phyloP scores from a whole-genome alignment of 2,329 filamentous ascomycete species.

The Colletotrichum higginsianum region DNA sequence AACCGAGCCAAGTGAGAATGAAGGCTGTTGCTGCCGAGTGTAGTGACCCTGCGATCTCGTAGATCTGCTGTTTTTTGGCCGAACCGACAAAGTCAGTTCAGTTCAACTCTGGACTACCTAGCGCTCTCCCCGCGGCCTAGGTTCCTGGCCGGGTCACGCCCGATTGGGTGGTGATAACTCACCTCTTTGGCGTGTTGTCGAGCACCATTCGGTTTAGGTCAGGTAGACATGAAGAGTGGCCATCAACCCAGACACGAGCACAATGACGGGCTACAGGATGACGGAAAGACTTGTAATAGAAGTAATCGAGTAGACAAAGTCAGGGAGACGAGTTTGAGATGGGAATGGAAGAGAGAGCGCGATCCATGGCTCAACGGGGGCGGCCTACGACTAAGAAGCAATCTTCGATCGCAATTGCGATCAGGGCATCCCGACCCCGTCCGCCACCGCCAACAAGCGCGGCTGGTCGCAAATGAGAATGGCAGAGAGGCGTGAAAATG shows the following conservation, averaged over 20 bases:
- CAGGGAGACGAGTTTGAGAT: conserved; percentile 23
- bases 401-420: conserved; percentile 43
- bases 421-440: conserved; percentile 37
- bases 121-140: background rate
- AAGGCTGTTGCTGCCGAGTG: conserved; percentile 38
- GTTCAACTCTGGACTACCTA: background rate
- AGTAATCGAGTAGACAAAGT: background rate
- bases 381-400: conserved; percentile 42
- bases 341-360: conserved; percentile 29
- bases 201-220: conserved; percentile 43
- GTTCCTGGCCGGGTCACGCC: conserved; percentile 10
- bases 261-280: conserved; percentile 12
- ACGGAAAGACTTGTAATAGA: background rate
- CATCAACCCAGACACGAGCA: conserved; percentile 35
- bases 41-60: conserved; percentile 41
- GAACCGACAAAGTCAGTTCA: conserved; percentile 1
- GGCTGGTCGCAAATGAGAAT: conserved; percentile 34
- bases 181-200: conserved; percentile 43
- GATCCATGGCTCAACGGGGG: conserved; percentile 37
- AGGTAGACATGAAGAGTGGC: conserved; percentile 40
- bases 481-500: background rate
- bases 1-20: conserved; percentile 38
- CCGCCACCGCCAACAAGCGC: conserved; percentile 37
- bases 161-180: conserved; percentile 23
- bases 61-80: conserved; percentile 26